phyloP scores from a whole-genome alignment of 2,329 filamentous ascomycete genomes.

The Xylariaceae sp. region DNA sequence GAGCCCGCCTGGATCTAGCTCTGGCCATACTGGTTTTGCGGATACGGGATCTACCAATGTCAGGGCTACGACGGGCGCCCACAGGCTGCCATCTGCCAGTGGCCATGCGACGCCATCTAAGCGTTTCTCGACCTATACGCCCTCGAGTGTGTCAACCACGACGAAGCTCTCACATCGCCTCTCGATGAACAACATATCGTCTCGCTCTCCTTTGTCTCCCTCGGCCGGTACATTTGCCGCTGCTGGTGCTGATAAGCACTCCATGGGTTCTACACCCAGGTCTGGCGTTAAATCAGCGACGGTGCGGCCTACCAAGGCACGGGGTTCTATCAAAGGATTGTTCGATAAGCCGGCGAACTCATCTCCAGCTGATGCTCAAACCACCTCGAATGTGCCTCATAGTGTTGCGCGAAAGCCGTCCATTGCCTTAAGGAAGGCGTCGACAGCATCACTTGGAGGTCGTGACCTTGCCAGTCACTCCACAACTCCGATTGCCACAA shows the following conservation, averaged over 20 bases:
- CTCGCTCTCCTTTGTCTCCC: conserved; percentile 32
- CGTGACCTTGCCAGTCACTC: conserved; percentile 35
- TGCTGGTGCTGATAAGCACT: conserved; percentile 36
- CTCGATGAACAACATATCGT: conserved; percentile 31
- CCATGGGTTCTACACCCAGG: conserved; percentile 32
- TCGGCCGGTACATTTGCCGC: conserved; percentile 31
- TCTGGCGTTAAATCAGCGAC: conserved; percentile 45
- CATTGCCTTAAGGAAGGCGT: conserved; percentile 36
- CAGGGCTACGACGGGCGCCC: conserved; percentile 27
- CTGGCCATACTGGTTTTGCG: conserved; percentile 43
- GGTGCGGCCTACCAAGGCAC: conserved; percentile 43
- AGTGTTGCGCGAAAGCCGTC: conserved; percentile 38
- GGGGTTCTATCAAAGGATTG: conserved; percentile 49
- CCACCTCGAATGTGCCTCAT: conserved; percentile 24
- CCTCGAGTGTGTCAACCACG: conserved; percentile 34
- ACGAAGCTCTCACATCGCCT: conserved; percentile 25
- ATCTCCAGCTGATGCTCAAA: conserved; percentile 33
- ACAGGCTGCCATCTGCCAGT: conserved; percentile 31
- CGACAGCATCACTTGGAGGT: conserved; percentile 35
- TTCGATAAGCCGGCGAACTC: conserved; percentile 52
- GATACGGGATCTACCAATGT: conserved; percentile 38
- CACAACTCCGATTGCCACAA: conserved; percentile 35
- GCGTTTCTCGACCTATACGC: conserved; percentile 32
- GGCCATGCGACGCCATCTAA: conserved; percentile 42
- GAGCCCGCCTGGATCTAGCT: conserved; percentile 52